phyloP scores from a whole-genome alignment of 2,329 filamentous ascomycete genomes.

The Stagonosporopsis chrysanthemi region DNA sequence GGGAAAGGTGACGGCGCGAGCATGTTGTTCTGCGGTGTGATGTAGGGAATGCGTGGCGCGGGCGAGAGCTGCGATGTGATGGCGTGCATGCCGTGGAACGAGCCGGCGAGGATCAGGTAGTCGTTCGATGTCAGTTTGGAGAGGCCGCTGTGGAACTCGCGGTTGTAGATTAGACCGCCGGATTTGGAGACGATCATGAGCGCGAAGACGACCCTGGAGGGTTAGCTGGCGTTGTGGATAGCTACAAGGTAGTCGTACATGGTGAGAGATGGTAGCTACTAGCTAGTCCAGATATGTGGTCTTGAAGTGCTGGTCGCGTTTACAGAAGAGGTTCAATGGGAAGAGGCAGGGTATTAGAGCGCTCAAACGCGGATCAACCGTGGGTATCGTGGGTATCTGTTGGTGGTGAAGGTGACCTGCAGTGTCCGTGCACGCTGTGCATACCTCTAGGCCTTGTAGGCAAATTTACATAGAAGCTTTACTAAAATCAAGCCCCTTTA shows the following conservation, averaged over 20 bases:
- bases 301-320: background rate
- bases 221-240: conserved; percentile 19
- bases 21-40: conserved; percentile 31
- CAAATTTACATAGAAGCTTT: too few relatives aligned
- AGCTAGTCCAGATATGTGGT: background rate
- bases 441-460: too few relatives aligned
- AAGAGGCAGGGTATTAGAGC: background rate
- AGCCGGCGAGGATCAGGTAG: conserved; percentile 94
- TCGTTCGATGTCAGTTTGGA: conserved; percentile 93
- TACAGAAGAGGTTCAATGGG: too few relatives aligned
- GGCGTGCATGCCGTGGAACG: conserved; percentile 84
- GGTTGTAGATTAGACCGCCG: conserved; percentile 94
- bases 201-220: conserved; percentile 86
- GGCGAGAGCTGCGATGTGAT: conserved; percentile 60
- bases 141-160: conserved; percentile 86
- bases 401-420: conserved; percentile 8
- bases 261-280: conserved; percentile 2
- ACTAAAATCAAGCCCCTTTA: too few relatives aligned
- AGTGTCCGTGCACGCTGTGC: too few relatives aligned
- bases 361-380: conserved; percentile 1
- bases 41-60: conserved; percentile 37
- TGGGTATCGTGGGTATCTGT: background rate
- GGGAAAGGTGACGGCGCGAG: conserved; percentile 37
- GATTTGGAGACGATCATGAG: conserved; percentile 99
- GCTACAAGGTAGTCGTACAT: conserved; percentile 21